phyloP scores from a whole-genome alignment of 306 rosid species.

The Vigna nakashimae region DNA sequence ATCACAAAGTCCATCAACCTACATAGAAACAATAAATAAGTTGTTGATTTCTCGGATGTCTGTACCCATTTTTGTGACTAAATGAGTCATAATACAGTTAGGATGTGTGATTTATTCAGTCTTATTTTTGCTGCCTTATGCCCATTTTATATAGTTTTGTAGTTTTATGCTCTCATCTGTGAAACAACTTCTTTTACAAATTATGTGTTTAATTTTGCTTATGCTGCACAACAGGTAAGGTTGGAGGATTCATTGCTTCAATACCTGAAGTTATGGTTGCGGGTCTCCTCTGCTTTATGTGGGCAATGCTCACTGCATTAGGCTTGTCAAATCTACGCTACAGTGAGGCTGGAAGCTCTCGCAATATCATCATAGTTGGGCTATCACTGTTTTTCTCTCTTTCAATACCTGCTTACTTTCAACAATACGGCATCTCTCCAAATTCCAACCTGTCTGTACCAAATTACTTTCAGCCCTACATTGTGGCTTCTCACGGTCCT shows the following conservation, averaged over 20 bases:
- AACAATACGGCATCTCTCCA: slow-evolving; percentile 89
- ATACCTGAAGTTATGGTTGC: slow-evolving; percentile 98
- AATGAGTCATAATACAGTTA: not conserved
- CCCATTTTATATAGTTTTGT: not conserved
- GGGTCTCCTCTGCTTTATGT: slow-evolving; percentile 96
- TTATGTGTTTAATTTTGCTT: slow-evolving; percentile 34
- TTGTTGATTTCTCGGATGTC: slow-evolving; percentile 1
- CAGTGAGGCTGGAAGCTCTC: slow-evolving; percentile 99
- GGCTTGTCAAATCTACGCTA: slow-evolving; percentile 98
- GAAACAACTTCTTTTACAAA: not conserved
- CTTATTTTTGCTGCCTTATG: slow-evolving; percentile 51
- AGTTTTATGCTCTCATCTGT: not conserved
- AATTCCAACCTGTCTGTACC: slow-evolving; percentile 70
- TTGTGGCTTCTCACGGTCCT: slow-evolving; percentile 96
- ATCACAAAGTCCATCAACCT: not conserved
- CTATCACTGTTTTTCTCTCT: slow-evolving; percentile 92
- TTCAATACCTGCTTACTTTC: slow-evolving; percentile 95
- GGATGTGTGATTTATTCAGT: slow-evolving; percentile 41
- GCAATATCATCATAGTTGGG: slow-evolving; percentile 95
- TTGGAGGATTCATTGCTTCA: slow-evolving; percentile 97
- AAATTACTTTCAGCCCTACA: slow-evolving; percentile 91
- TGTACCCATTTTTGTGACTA: not conserved
- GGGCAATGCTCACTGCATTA: slow-evolving; percentile 97
- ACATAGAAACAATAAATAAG: not conserved
- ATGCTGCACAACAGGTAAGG: slow-evolving; percentile 69